These are phyloP conservation scores for Hypoxylon sp. DNA, from an alignment of 2,329 filamentous ascomycete genomes.

Conservation along the genomic window DNA sequence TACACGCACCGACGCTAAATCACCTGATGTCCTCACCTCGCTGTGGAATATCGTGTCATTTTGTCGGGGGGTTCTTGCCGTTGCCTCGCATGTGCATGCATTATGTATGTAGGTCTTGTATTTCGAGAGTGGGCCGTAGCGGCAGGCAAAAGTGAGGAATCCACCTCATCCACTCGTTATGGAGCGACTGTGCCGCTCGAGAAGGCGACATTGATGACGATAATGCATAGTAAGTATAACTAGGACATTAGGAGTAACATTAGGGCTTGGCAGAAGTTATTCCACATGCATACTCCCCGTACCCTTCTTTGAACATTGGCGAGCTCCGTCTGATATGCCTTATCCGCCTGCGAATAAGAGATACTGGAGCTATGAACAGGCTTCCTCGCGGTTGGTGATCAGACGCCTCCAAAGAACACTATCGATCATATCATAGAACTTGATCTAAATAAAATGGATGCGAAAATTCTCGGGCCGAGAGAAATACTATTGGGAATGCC, in stretches of 20 bases:
- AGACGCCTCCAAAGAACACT: background rate
- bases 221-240: background rate
- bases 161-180: background rate
- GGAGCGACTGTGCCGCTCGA: background rate
- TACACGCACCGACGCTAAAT: constrained; percentile 1
- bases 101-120: constrained; percentile 1
- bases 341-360: background rate
- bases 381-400: background rate
- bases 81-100: constrained; percentile 3
- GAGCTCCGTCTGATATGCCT: background rate
- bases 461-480: background rate
- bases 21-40: background rate
- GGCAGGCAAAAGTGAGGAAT: background rate
- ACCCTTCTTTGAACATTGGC: background rate
- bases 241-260: background rate
- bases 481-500: background rate
- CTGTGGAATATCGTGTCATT: constrained; percentile 2
- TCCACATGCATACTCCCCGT: background rate
- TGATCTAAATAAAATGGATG: background rate
- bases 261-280: background rate
- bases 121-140: background rate
- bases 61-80: background rate
- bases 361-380: background rate
- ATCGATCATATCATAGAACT: background rate
- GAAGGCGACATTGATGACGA: background rate